Evolutionary conservation across 179 eudicot species (phyloP), one percentile per base, ranked within the genome.

Genomic region (Sideroxylon spinosum): DNA sequence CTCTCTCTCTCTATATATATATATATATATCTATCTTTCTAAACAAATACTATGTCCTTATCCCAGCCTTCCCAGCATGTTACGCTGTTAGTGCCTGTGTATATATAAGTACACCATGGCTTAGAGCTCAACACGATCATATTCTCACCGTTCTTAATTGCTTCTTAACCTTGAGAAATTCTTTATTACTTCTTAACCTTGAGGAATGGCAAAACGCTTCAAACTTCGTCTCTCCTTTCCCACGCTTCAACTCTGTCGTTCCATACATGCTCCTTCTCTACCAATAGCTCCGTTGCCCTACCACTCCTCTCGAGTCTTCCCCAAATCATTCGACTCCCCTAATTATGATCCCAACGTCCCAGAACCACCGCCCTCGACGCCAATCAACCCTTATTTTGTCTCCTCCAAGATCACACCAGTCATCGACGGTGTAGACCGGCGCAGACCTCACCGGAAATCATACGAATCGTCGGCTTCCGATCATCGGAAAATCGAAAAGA

Each of bases 181-280:
- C n/a, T n/a, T n/a, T n/a, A n/a, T n/a, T n/a, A n/a, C n/a, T 37
- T 3, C 44, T 37, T 37, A 37, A 3, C 44, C 44, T 37, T 3
- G 44, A 37, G 44, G 44, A 37, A 37, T 37, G 44, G 37, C 68
- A 9, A 78, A 69, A 71, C 80, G 69, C 8, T 70, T 78, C 69
- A 78, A 60, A 60, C 53, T 78, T 29, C 53, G 64, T 10, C 29
- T 78, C 76, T 60, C 61, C 16, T 26, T 52, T 26, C 37, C 61
- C 46, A 44, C 75, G 46, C 25, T 78, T 13, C 74, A 78, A 17
- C 22, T 78, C 52, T 78, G 80, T 56, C 80, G 80, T 49, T 49
- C 63, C 8, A 70, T 46, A 60, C 20, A 70, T 22, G 7, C 76
- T 7, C 32, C 80, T 60, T 60, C 60, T 19, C 4, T 57, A 20